These are phyloP conservation scores for Lactifluus echinatus DNA, from an alignment of 768 basidiomycete species.

Conservation along the genomic window DNA sequence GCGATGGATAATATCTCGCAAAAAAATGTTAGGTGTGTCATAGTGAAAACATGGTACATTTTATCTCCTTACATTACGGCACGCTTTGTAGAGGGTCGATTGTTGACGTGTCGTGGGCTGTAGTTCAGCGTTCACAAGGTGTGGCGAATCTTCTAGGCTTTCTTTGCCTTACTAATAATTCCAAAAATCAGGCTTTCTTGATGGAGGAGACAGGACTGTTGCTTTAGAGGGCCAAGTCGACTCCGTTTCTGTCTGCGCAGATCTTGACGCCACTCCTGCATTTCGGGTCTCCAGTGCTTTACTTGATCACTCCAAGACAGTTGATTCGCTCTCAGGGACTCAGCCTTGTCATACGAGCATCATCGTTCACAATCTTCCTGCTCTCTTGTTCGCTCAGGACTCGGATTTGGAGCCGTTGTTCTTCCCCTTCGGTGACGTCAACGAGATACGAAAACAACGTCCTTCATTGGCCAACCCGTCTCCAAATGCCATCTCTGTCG, in stretches of 20 bases:
- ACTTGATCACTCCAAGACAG: neutral
- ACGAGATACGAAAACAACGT: slow-evolving; percentile 46
- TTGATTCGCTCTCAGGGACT: slow-evolving; percentile 1
- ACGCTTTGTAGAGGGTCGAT: slow-evolving; percentile 47
- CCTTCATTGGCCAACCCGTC: slow-evolving; percentile 25
- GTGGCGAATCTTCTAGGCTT: neutral
- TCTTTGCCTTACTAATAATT: slow-evolving; percentile 1
- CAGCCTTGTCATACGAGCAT: slow-evolving; percentile 28
- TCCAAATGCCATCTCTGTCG: slow-evolving; percentile 40
- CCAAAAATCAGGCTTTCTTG: slow-evolving; percentile 54
- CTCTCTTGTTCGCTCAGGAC: slow-evolving; percentile 55
- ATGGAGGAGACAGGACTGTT: slow-evolving; percentile 70
- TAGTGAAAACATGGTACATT: neutral
- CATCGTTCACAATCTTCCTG: slow-evolving; percentile 57
- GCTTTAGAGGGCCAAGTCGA: slow-evolving; percentile 42
- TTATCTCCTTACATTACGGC: slow-evolving; percentile 3
- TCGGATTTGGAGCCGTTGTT: slow-evolving; percentile 67
- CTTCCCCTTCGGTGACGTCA: slow-evolving; percentile 61
- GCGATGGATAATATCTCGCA: slow-evolving; percentile 63
- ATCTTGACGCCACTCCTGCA: slow-evolving; percentile 24
- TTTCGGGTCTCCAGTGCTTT: slow-evolving; percentile 20
- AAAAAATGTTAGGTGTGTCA: slow-evolving; percentile 57
- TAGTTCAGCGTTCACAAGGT: slow-evolving; percentile 83
- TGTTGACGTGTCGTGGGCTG: slow-evolving; percentile 81
- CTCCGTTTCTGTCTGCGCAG: slow-evolving; percentile 26